Evolutionary conservation across 805 yeast species (phyloP), one percentile per base, ranked within the genome.

Genomic region (Komagataella kurtzmanii): DNA sequence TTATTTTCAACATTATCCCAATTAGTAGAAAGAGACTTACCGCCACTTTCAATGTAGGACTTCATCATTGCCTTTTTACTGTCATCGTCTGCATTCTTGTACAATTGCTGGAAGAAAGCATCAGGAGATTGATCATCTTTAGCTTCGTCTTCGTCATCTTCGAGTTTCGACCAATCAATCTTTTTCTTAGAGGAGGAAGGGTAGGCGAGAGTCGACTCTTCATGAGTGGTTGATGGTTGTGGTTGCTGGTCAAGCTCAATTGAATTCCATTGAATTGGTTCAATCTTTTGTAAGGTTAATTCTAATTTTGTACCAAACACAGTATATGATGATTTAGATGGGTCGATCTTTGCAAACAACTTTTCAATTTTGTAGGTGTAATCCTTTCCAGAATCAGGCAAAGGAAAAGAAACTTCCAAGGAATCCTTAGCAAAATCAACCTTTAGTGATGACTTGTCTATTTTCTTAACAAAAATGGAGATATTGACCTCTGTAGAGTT

Each of bases 61-160:
- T 93, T 93, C 95, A 88, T 85, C 98, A 93, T 93, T 1, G 99
- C 99, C 50, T 95, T 73, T 57, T 72, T 73, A 1, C 95, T 83
- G 59, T 93, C 97, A 6, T 85, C 93, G 62, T 89, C 95, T 0
- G 95, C 91, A 56, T 76, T 81, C 24, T 75, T 74, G 67, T 85
- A 93, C 8, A 93, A 61, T 56, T 80, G 73, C 58, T 80, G 77
- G 69, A 93, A 93, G 59, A 93, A 90, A 1, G 73, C 81, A 54
- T 80, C 79, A 2, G 80, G 79, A 21, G 75, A 77, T 12, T 71
- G 72, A 0, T 72, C 70, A 23, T 69, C 74, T 14, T 70, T 72
- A 10, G 69, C 75, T 0, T 65, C 71, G 3, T 75, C 79, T 1
- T 67, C 73, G 5, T 68, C 76, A 2, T 70, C 75, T 2, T 68